A percentile compares a stretch with the other conserved stretches of the same genome.
Evolutionary conservation across 768 basidiomycete genomes (phyloP).

Genomic region (Amanita molliuscula): DNA sequence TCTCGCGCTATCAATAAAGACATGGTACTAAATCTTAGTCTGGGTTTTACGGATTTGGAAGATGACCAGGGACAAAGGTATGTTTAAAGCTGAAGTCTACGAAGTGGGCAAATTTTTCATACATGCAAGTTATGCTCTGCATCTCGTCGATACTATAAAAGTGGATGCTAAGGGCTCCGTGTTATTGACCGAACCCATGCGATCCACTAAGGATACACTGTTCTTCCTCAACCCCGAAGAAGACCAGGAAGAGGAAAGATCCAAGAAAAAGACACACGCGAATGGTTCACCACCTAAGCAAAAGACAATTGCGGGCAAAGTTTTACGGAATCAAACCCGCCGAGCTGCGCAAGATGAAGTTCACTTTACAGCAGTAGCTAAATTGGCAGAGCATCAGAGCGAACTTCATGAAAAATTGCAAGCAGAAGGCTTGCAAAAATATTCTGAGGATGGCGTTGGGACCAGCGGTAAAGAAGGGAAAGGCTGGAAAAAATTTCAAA

Average conservation of each 20-base stretch:
- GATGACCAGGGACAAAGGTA: conserved; percentile 76
- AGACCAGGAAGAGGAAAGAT: conserved; percentile 48
- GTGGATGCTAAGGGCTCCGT: conserved; percentile 55
- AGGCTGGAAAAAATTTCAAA: conserved; percentile 91
- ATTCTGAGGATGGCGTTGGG: conserved; percentile 72
- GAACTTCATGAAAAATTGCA: conserved; percentile 74
- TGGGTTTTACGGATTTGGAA: conserved; percentile 78
- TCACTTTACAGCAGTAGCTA: conserved; percentile 64
- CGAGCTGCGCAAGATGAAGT: conserved; percentile 81
- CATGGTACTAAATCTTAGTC: conserved; percentile 78
- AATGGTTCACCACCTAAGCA: conserved; percentile 68
- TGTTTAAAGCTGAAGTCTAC: conserved; percentile 10
- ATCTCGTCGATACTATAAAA: conserved; percentile 82
- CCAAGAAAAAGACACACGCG: conserved; percentile 42
- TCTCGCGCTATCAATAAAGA: conserved; percentile 54
- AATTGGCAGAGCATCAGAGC: conserved; percentile 79
- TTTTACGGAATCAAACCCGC: conserved; percentile 84
- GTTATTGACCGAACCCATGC: conserved; percentile 77
- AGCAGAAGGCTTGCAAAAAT: conserved; percentile 70
- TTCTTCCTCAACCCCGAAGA: conserved; percentile 69
- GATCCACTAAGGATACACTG: conserved; percentile 76
- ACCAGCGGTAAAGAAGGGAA: conserved; percentile 79
- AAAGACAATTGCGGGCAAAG: conserved; percentile 74
- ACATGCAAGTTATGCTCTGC: conserved; percentile 65
- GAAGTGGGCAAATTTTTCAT: conserved; percentile 3